A percentile compares a stretch with the other conserved stretches of the same genome.
phyloP scores from a whole-genome alignment of 1,284 basidiomycete genomes.

The Ceratobasidium sp. region DNA sequence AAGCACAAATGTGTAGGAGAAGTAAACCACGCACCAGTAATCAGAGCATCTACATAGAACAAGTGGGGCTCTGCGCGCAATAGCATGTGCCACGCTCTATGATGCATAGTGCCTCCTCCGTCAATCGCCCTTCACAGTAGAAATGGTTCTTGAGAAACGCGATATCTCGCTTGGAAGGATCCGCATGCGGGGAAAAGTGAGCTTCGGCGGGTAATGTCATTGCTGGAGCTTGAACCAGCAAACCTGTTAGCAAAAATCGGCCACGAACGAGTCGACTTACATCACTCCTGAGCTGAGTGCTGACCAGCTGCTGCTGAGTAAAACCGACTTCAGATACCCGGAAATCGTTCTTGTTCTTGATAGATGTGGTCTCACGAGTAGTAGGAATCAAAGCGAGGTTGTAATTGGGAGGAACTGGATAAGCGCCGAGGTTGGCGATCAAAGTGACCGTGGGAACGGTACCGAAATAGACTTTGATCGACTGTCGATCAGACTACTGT shows the following conservation, averaged over 20 bases:
- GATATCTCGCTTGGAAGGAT: conserved; percentile 91
- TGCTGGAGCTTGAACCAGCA: conserved; percentile 93
- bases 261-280: conserved; percentile 60
- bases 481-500: no score
- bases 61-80: conserved; percentile 88
- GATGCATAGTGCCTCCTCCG: conserved; percentile 91
- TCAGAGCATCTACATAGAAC: conserved; percentile 92
- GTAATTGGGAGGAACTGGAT: not conserved
- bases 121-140: conserved; percentile 93
- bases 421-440: not conserved
- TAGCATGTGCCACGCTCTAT: conserved; percentile 84
- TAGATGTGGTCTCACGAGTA: no score
- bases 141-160: conserved; percentile 99
- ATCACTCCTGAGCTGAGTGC: conserved; percentile 90
- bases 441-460: no score
- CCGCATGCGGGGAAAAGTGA: conserved; percentile 90
- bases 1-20: not conserved
- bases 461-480: no score
- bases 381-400: not conserved
- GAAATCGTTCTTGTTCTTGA: conserved; percentile 68
- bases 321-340: conserved; percentile 83
- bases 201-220: conserved; percentile 92
- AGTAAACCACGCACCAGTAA: conserved; percentile 78
- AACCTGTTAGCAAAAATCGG: not conserved
- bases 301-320: conserved; percentile 88